Base-by-base conservation (phyloP, 306 rosid species). In the Quercus berberidifolia region DNA sequence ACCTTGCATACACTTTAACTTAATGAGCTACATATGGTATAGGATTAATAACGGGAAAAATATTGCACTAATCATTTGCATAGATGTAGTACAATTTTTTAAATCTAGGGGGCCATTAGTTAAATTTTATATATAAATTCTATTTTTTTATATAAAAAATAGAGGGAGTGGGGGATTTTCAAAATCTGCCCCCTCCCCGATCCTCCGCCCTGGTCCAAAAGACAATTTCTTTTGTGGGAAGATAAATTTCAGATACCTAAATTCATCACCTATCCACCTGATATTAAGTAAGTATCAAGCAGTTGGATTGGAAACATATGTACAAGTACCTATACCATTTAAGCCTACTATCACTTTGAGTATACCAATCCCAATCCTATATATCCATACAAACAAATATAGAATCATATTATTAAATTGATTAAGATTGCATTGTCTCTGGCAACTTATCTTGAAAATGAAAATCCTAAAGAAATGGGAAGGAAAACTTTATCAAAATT, bases 371-470 rank as follows among this genome's bases (percentile, higher is more conserved):
- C 65, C 65, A 23, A 59, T 59, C 13, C 65, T 62, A 6, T 5
- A n/a, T 25, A 63, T 63, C 69, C 20, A 14, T 57, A 70, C 67
- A 83, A 77, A 41, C 75, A 63, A 33, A 23, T 35, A 70, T 54
- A 74, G 26, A 25, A 77, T 56, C 71, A 74, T 55, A 51, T 46
- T 54, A 55, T 59, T 55, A 68, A 60, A 55, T 51, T 59, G 71
- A 31, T 26, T 64, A 21, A 74, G 38, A 77, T 30, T 54, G 49
- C 38, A 23, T 7, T 51, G 4, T 20, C 41, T 51, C 54, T 18
- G 62, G 81, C 49, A 69, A 73, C 33, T 86, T 76, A 76, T 57
- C 82, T 74, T 76, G 82, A 74, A 69, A 63, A 76, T 14, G 70
- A 54, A 49, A n/a, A 43, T 25, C 28, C 17, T 46, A 33, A 5